Evolutionary conservation across 2,329 filamentous ascomycete genomes (phyloP), one percentile per base, ranked within the genome.

Genomic region (Verticillium nonalfalfae): DNA sequence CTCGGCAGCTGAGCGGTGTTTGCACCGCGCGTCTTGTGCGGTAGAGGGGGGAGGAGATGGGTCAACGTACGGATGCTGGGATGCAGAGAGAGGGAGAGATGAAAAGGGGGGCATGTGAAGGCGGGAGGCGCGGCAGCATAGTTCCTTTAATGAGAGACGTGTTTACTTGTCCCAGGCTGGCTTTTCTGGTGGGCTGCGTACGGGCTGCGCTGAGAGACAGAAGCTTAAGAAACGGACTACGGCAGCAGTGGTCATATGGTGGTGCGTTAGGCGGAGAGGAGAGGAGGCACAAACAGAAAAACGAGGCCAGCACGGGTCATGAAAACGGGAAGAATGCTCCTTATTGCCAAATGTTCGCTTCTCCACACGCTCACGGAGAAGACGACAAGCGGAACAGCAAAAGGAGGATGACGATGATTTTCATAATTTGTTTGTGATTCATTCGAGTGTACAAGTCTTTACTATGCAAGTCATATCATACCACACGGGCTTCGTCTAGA

Each of bases 1-100:
- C 78, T 89, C 61, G 83, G 85, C 68, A 84, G 80, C 75, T 88
- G 78, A 75, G 64, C 52, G 60, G 54, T 14, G 18, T 52, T 31
- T 31, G 26, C 26, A 31, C 5, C 26, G 26, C 26, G 26, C 5
- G 26, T 31, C 26, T 5, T 31, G 26, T 31, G 26, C 26, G 26
- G 26, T 31, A 5, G 26, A 1, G 21, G 21, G 21, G 21, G 21
- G 26, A 31, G 26, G 26, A 31, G 26, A 31, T 31, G 26, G 26
- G 26, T 31, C 2, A 31, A 31, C 4, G 26, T 31, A 31, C 5
- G 26, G 54, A 14, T 10, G 31, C 4, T 55, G 9, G 52, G 21
- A 21, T 14, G 52, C 9, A 2, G 31, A n/a, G 54, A 34, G n/a
- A 26, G 35, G n/a, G 35, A 33, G 7, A 18, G 2, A 7, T 33